Evolutionary conservation across 2,329 filamentous ascomycete genomes (phyloP), one percentile per base, ranked within the genome.

Genomic region (Aspergillus eucalypticola): DNA sequence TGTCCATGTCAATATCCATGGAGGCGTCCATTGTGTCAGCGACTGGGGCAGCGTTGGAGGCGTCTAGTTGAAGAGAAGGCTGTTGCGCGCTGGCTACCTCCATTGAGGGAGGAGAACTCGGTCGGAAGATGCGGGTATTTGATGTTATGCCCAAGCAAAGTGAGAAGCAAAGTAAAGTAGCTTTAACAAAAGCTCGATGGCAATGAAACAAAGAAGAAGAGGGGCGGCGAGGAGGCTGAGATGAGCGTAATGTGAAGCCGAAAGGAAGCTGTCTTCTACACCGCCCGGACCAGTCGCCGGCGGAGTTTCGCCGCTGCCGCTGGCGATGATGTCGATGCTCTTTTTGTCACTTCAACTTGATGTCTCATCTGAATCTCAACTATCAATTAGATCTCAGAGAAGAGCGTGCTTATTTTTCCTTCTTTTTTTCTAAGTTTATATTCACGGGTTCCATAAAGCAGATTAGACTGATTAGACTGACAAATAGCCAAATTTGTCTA

Each of bases 1-100:
- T 80, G 68, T 88, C 89, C 87, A 91, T 90, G 64, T 91, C 89
- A 58, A 91, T 87, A 75, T 92, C 89, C 88, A 91, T 82, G 60
- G 67, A 67, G 38, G 65, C 64, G 54, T 77, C 73, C 63, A 71
- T 74, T 42, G 65, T 54, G 66, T 54, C 58, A 32, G 27, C 19
- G 19, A 21, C 41, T 5, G 32, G 32, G 21, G 38, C 23, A 27
- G 56, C 48, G 55, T 53, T 56, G 56, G 39, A 23, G 39, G 41
- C 25, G 32, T 54, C 27, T 15, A 46, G 42, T 38, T 60, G 58
- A 3, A 61, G 55, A 57, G 61, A 51, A 58, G 21, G 52, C 11
- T 41, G 59, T 41, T 58, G 53, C 44, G 52, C 39, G 46, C 23
- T 59, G 46, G 60, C 51, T 25, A 54, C 57, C 48, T 57, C 35